Conservation (phyloP, 1,284 basidiomycete species). For the Xanthoconium separans region DNA sequence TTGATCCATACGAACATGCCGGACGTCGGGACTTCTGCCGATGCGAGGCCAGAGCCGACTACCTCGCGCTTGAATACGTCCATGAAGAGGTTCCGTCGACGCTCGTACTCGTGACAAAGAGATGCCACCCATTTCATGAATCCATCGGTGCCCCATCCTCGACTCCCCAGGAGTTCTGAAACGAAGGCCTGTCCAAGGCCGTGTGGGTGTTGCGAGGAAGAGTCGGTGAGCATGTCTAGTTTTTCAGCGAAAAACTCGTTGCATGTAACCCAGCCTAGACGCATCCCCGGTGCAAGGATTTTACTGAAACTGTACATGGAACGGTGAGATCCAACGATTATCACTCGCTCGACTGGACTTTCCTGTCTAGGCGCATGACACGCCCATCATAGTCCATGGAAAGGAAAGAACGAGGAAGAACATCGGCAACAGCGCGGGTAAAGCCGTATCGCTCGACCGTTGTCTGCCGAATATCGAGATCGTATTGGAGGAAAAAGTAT, state of each 20-base stretch:
- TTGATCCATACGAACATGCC: slow-evolving; percentile 40
- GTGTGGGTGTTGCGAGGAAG: slow-evolving; percentile 34
- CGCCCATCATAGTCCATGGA: slow-evolving; percentile 55
- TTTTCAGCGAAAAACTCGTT: slow-evolving; percentile 48
- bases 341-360: slow-evolving; percentile 22
- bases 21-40: slow-evolving; percentile 31
- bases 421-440: slow-evolving; percentile 33
- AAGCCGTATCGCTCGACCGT: slow-evolving; percentile 30
- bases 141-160: slow-evolving; percentile 30
- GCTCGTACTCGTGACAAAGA: slow-evolving; percentile 32
- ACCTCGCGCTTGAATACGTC: slow-evolving; percentile 26
- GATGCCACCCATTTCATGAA: slow-evolving; percentile 35
- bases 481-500: slow-evolving; percentile 53
- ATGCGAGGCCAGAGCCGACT: slow-evolving; percentile 18
- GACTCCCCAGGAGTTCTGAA: slow-evolving; percentile 29
- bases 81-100: slow-evolving; percentile 36
- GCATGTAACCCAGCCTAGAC: slow-evolving; percentile 56
- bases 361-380: slow-evolving; percentile 52
- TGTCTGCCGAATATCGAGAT: slow-evolving; percentile 22
- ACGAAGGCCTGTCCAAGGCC: slow-evolving; percentile 33
- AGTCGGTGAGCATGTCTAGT: slow-evolving; percentile 40
- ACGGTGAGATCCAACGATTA: slow-evolving; percentile 29
- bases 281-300: slow-evolving; percentile 55
- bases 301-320: slow-evolving; percentile 26
- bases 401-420: slow-evolving; percentile 43